Percentiles rank a stretch among this genome's conserved stretches.
Conservation (phyloP, 306 rosid genomes). For the Prunus fruticosa region DNA sequence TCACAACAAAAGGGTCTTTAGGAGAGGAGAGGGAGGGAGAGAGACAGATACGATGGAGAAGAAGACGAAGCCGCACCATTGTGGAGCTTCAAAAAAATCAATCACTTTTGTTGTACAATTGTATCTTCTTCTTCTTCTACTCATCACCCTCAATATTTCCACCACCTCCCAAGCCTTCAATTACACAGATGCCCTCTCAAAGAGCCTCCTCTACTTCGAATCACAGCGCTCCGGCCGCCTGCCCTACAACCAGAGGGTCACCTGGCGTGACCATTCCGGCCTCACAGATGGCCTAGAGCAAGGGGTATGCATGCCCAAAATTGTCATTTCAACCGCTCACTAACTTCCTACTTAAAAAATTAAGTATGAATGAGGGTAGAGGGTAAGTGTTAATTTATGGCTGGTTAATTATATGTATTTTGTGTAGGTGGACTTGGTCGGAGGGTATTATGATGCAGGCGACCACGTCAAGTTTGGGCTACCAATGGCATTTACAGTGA, state of each 20-base stretch:
- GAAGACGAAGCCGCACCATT: constrained; percentile 9
- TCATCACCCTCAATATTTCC: constrained; percentile 19
- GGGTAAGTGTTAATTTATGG: background rate
- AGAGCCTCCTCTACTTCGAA: constrained; percentile 91
- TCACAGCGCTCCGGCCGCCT: constrained; percentile 92
- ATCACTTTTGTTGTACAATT: constrained; percentile 15
- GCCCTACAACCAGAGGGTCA: constrained; percentile 88
- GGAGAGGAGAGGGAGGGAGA: constrained; percentile 46
- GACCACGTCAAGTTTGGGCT: constrained; percentile 97
- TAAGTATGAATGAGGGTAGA: too few relatives aligned
- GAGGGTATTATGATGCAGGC: constrained; percentile 98
- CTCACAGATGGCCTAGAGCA: constrained; percentile 94
- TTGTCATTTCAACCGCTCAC: background rate
- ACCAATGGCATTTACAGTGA: constrained; percentile 96
- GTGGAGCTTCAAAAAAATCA: constrained; percentile 18
- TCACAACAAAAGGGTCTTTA: constrained; percentile 13
- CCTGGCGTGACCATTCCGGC: constrained; percentile 95
- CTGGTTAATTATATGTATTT: background rate
- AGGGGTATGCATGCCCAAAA: constrained; percentile 46
- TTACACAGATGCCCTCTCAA: constrained; percentile 76
- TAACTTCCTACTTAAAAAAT: too few relatives aligned
- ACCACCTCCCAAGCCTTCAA: constrained; percentile 40
- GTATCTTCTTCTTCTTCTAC: constrained; percentile 29
- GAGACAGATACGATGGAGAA: constrained; percentile 27
- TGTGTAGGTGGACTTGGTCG: constrained; percentile 81